phyloP scores from a whole-genome alignment of 148 eudicot species.

The Fagopyrum homotropicum region DNA sequence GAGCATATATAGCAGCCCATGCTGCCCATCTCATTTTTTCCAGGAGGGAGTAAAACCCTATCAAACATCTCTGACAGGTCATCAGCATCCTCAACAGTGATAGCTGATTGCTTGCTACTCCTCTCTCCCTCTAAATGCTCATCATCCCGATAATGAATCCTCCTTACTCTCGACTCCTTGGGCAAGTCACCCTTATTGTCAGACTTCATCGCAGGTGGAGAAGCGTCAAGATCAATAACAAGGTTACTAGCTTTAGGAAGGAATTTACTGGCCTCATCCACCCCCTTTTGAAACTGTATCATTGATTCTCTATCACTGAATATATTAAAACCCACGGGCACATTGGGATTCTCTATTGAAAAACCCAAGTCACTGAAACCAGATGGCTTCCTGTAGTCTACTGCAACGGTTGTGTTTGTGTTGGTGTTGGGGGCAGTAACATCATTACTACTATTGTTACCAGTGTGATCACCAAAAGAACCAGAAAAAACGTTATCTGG shows the following conservation, averaged over 20 bases:
- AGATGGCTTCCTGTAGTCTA: background rate
- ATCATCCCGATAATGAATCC: conserved; percentile 16
- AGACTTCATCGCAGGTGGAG: conserved; percentile 1
- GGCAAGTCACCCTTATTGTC: background rate
- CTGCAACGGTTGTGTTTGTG: background rate
- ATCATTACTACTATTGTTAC: background rate
- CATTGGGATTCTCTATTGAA: background rate
- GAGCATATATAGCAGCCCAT: conserved; percentile 16
- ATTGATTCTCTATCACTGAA: conserved; percentile 36
- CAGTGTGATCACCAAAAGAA: background rate
- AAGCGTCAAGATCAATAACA: conserved; percentile 20
- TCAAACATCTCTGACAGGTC: conserved; percentile 46
- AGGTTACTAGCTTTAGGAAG: conserved; percentile 27
- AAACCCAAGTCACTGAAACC: background rate
- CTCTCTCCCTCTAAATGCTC: conserved; percentile 26
- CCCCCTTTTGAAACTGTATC: conserved; percentile 39
- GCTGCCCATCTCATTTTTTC: conserved; percentile 28
- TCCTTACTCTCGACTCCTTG: background rate
- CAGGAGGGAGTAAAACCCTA: conserved; percentile 35
- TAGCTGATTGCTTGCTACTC: conserved; percentile 44
- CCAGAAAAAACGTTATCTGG: background rate
- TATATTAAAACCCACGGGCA: conserved; percentile 19
- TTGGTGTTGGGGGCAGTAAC: background rate
- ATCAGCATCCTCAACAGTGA: conserved; percentile 33
- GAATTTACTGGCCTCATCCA: conserved; percentile 47